These are phyloP conservation scores for Cladosporium sp. DNA, from an alignment of 2,329 filamentous ascomycete genomes.

Conservation along the genomic window DNA sequence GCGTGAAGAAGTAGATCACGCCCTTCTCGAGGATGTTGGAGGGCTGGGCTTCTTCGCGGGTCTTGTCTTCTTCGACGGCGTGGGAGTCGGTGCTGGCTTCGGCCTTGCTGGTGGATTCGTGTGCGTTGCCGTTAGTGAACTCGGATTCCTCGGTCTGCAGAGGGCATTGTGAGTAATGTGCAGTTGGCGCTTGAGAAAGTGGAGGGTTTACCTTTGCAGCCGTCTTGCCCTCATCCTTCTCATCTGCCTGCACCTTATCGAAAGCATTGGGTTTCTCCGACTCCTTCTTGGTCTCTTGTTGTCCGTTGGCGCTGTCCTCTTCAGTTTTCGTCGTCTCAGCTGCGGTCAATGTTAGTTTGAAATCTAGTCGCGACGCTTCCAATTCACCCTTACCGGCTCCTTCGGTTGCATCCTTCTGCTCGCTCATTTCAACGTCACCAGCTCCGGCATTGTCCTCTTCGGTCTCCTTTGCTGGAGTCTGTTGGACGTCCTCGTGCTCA, in stretches of 20 bases:
- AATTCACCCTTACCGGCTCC: conserved; percentile 8
- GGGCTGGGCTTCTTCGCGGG: conserved; percentile 47
- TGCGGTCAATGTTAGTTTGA: conserved; percentile 7
- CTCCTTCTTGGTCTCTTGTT: conserved; percentile 22
- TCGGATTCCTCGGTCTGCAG: conserved; percentile 3
- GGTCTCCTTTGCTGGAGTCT: background rate
- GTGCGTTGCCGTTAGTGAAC: conserved; percentile 11
- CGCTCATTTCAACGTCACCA: conserved; percentile 15
- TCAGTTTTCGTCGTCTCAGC: conserved; percentile 21
- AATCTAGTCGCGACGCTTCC: conserved; percentile 4
- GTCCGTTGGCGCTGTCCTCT: conserved; percentile 16
- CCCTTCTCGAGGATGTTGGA: conserved; percentile 76
- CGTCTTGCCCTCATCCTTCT: conserved; percentile 23
- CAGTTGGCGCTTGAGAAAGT: background rate
- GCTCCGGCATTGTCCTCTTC: conserved; percentile 13
- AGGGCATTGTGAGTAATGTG: background rate
- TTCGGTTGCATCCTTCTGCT: conserved; percentile 10
- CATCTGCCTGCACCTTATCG: conserved; percentile 26
- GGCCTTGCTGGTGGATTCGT: conserved; percentile 9
- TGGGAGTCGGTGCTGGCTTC: background rate
- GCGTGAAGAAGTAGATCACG: conserved; percentile 85
- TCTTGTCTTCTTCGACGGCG: conserved; percentile 45
- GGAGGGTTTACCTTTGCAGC: background rate
- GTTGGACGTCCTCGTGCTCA: conserved; percentile 15
- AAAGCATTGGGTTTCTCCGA: conserved; percentile 19